A percentile compares a stretch with the other conserved stretches of the same genome.
These are phyloP conservation scores for Alternaria triticina DNA, from an alignment of 2,329 filamentous ascomycete species.

Conservation along the genomic window DNA sequence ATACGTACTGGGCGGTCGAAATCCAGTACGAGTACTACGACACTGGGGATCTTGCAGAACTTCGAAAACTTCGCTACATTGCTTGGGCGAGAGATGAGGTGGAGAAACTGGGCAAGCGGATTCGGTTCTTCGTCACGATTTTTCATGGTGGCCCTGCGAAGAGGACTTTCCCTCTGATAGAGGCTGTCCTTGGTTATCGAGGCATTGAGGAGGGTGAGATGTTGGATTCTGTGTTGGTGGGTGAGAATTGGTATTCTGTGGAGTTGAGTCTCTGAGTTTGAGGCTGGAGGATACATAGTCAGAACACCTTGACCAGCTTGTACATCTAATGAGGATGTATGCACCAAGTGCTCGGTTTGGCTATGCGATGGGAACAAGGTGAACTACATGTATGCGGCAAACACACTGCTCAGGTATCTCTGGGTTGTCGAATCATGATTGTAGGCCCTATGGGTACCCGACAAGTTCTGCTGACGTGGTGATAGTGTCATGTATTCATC, in stretches of 20 bases:
- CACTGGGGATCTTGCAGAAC: background rate
- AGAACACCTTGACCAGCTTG: background rate
- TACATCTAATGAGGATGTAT: background rate
- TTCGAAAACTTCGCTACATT: background rate
- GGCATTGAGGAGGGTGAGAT: background rate
- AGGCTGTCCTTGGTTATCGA: background rate
- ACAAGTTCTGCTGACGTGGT: background rate
- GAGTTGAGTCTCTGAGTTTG: background rate
- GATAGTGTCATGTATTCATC: background rate
- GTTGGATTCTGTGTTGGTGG: background rate
- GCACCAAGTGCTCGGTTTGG: background rate
- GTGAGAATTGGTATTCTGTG: background rate
- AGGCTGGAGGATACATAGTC: background rate
- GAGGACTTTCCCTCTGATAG: background rate
- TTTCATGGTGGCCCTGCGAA: background rate
- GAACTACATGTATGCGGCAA: background rate
- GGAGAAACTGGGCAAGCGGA: background rate
- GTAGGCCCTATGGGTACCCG: background rate
- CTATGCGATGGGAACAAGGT: background rate
- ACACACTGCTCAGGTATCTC: background rate
- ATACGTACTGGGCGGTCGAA: background rate
- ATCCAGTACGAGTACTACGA: background rate
- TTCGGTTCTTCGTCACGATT: background rate
- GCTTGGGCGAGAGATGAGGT: background rate
- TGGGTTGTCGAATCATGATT: background rate